A percentile compares a stretch with the other conserved stretches of the same genome.
These are phyloP conservation scores for Cladobotryum mycophilum DNA, from an alignment of 2,329 filamentous ascomycete genomes.

Conservation along the genomic window DNA sequence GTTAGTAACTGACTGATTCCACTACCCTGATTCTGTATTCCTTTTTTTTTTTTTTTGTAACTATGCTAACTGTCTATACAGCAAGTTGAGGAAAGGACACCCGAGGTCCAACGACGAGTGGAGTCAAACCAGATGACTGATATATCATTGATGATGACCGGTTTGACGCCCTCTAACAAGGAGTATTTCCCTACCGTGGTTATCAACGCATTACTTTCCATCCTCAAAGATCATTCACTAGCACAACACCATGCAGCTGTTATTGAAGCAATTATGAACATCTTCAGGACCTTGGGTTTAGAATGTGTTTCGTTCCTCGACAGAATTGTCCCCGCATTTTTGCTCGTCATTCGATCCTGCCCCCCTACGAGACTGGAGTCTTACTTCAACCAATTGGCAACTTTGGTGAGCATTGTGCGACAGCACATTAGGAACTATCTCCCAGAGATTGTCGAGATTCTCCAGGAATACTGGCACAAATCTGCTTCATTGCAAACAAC, in stretches of 20 bases:
- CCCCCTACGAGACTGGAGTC: conserved; percentile 75
- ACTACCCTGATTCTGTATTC: not conserved
- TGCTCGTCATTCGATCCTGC: conserved; percentile 80
- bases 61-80: conserved; percentile 11
- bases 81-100: conserved; percentile 83
- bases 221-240: conserved; percentile 85
- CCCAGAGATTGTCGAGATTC: conserved; percentile 75
- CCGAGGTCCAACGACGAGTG: conserved; percentile 66
- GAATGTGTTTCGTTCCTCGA: conserved; percentile 95
- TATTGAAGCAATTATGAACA: conserved; percentile 97
- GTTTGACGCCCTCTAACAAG: conserved; percentile 90
- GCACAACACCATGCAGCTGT: conserved; percentile 87
- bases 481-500: conserved; percentile 79
- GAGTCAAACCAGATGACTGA: conserved; percentile 71
- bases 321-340: conserved; percentile 89
- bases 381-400: conserved; percentile 94
- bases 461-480: conserved; percentile 85
- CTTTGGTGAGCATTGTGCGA: conserved; percentile 87
- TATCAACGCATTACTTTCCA: conserved; percentile 88
- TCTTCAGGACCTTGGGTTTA: conserved; percentile 90
- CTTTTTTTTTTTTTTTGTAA: not conserved
- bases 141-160: conserved; percentile 96
- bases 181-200: conserved; percentile 98
- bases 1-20: conserved; percentile 28
- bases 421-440: conserved; percentile 94